phyloP scores from a whole-genome alignment of 306 rosid genomes.

The Vachellia collinsii region DNA sequence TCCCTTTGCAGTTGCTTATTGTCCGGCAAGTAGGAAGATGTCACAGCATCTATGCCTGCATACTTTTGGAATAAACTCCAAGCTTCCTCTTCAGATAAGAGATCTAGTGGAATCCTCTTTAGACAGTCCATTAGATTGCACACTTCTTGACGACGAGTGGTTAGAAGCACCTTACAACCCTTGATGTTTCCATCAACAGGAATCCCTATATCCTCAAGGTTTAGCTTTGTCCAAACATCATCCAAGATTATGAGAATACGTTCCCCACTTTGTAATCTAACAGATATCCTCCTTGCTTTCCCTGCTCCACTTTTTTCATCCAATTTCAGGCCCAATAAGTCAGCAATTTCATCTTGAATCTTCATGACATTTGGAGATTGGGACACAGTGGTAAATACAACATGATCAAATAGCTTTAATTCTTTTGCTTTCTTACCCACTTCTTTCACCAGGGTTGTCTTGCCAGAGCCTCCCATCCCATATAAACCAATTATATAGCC shows the following conservation, averaged over 20 bases:
- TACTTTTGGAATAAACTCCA: constrained; percentile 16
- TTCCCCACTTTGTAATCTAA: constrained; percentile 12
- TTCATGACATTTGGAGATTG: constrained; percentile 1
- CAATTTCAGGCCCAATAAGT: neutral
- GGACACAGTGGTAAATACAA: constrained; percentile 13
- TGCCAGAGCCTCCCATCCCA: constrained; percentile 28
- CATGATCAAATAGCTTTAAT: constrained; percentile 17
- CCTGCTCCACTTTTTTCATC: constrained; percentile 25
- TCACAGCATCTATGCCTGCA: constrained; percentile 10
- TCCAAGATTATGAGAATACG: constrained; percentile 24
- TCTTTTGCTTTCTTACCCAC: constrained; percentile 17
- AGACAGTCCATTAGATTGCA: constrained; percentile 20
- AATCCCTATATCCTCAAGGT: constrained; percentile 28
- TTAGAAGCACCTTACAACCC: constrained; percentile 25
- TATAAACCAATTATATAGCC: constrained; percentile 16
- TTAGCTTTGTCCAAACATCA: constrained; percentile 23
- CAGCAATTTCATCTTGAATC: constrained; percentile 23
- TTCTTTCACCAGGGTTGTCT: constrained; percentile 26
- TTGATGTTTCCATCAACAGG: constrained; percentile 1
- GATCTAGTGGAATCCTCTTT: constrained; percentile 9
- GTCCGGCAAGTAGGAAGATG: neutral
- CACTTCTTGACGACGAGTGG: constrained; percentile 14
- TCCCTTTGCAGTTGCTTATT: neutral
- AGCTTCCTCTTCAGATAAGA: constrained; percentile 27
- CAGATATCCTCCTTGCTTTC: constrained; percentile 15